Evolutionary conservation across 2,329 filamentous ascomycete species (phyloP).

Genomic region (Botrytis pseudocinerea): DNA sequence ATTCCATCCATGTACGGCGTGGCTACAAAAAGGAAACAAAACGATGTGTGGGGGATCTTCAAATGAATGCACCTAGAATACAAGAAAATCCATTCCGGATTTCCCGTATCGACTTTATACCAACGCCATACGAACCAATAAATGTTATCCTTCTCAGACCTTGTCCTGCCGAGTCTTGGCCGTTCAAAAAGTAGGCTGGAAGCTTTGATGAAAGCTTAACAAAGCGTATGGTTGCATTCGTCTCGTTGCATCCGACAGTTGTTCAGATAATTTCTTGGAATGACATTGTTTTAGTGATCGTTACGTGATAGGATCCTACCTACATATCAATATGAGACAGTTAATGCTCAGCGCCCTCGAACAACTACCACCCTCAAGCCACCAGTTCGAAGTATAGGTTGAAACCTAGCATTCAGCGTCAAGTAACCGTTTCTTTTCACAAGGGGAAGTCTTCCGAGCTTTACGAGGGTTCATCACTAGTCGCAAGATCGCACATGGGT

Average conservation of each 20-base stretch:
- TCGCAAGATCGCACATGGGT: neutral
- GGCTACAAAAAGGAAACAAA: neutral
- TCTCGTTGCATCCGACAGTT: neutral
- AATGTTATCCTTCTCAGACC: neutral
- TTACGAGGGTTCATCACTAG: too few species aligned
- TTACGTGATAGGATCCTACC: neutral
- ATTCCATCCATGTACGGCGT: neutral
- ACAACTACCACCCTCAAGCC: neutral
- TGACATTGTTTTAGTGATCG: neutral
- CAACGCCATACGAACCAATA: neutral
- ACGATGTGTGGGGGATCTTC: neutral
- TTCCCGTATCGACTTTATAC: neutral
- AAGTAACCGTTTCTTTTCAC: neutral
- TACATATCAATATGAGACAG: neutral
- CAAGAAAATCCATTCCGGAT: neutral
- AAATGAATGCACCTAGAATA: neutral
- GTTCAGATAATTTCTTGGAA: neutral
- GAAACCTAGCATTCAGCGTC: neutral
- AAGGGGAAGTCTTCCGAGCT: neutral
- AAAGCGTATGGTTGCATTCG: neutral
- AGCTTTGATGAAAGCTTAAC: neutral
- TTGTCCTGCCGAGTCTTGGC: neutral
- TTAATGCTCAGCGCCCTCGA: slow-evolving; percentile 12
- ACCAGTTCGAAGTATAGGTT: neutral
- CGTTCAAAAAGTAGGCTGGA: neutral